Evolutionary conservation across 2,329 filamentous ascomycete species (phyloP).

Genomic region (Fusarium newnesense): DNA sequence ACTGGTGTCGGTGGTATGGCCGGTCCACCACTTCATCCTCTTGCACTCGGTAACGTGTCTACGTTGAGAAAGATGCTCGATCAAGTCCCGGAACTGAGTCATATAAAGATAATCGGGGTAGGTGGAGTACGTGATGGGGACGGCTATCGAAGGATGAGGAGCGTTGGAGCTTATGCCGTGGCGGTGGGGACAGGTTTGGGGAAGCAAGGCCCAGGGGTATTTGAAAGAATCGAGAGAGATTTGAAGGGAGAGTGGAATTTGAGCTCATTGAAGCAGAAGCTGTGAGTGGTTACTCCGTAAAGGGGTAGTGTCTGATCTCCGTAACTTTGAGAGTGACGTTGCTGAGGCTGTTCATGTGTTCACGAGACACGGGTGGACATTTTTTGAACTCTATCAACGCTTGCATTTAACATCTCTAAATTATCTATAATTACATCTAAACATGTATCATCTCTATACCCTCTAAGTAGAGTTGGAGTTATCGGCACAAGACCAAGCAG

Average conservation of each 20-base stretch:
- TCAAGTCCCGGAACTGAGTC: slow-evolving; percentile 55
- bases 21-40: slow-evolving; percentile 75
- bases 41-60: slow-evolving; percentile 80
- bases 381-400: slow-evolving; percentile 19
- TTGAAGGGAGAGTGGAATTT: slow-evolving; percentile 32
- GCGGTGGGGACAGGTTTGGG: slow-evolving; percentile 77
- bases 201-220: slow-evolving; percentile 69
- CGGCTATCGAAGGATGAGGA: slow-evolving; percentile 73
- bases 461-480: slow-evolving; percentile 50
- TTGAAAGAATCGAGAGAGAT: slow-evolving; percentile 63
- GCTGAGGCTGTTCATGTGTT: not conserved
- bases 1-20: slow-evolving; percentile 76
- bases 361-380: rapidly evolving
- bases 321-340: not conserved
- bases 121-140: slow-evolving; percentile 75
- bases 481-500: slow-evolving; percentile 56
- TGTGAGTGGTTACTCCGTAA: not conserved
- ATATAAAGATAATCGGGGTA: slow-evolving; percentile 75
- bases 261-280: not conserved
- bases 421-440: not conserved
- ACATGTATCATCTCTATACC: not conserved
- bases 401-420: slow-evolving; percentile 23
- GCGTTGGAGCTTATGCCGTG: slow-evolving; percentile 73
- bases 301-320: too few relatives aligned
- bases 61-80: slow-evolving; percentile 72